Percentiles rank a stretch among this genome's conserved stretches.
These are phyloP conservation scores for Phytophthora podocarpi DNA, from an alignment of 352 stramenopile species.

Conservation along the genomic window DNA sequence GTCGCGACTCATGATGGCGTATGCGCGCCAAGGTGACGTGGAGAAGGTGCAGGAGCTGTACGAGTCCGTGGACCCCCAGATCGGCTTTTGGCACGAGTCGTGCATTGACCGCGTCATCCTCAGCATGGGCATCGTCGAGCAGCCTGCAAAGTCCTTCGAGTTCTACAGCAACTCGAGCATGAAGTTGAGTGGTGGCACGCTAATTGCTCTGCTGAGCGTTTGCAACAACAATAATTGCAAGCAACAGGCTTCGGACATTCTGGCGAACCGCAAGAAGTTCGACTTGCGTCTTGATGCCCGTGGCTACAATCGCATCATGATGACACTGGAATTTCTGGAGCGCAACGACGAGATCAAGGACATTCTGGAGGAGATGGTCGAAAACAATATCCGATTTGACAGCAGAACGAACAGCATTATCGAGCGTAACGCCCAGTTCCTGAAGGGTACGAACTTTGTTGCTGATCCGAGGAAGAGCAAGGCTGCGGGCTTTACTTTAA, in stretches of 20 bases:
- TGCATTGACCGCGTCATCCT: constrained; percentile 77
- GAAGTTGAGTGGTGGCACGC: constrained; percentile 72
- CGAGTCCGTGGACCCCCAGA: constrained; percentile 58
- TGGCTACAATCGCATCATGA: constrained; percentile 77
- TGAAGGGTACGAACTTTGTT: constrained; percentile 51
- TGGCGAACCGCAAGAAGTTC: constrained; percentile 81
- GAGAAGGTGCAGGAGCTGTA: constrained; percentile 63
- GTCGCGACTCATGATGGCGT: constrained; percentile 64
- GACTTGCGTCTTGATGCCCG: constrained; percentile 68
- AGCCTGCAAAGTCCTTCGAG: constrained; percentile 69
- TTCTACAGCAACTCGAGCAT: constrained; percentile 86
- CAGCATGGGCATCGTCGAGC: constrained; percentile 62
- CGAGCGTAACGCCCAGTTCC: constrained; percentile 48
- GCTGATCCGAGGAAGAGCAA: constrained; percentile 30
- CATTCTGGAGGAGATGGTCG: constrained; percentile 68
- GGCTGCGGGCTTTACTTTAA: constrained; percentile 34
- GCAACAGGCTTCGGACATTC: constrained; percentile 71
- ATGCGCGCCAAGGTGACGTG: constrained; percentile 44
- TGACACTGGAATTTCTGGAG: constrained; percentile 76
- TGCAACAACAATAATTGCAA: constrained; percentile 73
- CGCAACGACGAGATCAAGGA: constrained; percentile 60
- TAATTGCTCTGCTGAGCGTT: constrained; percentile 73
- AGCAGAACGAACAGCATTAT: constrained; percentile 64
- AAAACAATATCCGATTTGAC: constrained; percentile 60
- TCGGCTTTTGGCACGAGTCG: constrained; percentile 69